Evolutionary conservation across 306 rosid species (phyloP).

Genomic region (Quercus cerris): DNA sequence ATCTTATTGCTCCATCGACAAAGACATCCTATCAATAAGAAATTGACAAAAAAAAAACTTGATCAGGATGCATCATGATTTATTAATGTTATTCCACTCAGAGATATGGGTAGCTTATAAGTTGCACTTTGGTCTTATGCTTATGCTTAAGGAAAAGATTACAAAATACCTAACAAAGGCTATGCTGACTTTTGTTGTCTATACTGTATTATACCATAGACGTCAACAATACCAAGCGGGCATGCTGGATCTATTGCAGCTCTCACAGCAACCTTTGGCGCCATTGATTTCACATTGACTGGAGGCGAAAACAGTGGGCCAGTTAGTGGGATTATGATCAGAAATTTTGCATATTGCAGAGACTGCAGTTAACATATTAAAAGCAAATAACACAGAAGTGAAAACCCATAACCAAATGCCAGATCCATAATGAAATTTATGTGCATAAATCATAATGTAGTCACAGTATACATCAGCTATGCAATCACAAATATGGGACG

Average conservation of each 20-base stretch:
- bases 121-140: not conserved
- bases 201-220: not conserved
- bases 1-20: not conserved
- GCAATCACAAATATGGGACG: not conserved
- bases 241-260: conserved; percentile 7
- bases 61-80: not conserved
- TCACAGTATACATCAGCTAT: not conserved
- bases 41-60: not conserved
- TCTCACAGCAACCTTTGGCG: not conserved
- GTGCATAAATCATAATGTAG: not conserved
- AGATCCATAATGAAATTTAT: not conserved
- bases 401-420: not conserved
- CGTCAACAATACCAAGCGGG: not conserved
- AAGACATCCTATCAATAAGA: not conserved
- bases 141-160: not conserved
- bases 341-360: not conserved
- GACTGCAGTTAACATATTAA: not conserved
- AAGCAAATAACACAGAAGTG: not conserved
- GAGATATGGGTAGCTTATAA: not conserved
- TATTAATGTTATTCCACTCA: not conserved
- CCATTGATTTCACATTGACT: conserved; percentile 1
- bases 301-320: conserved; percentile 1
- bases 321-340: not conserved
- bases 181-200: not conserved
- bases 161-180: not conserved